Evolutionary conservation across 2,329 filamentous ascomycete genomes (phyloP), one percentile per base, ranked within the genome.

Genomic region (Catunica adiposa): DNA sequence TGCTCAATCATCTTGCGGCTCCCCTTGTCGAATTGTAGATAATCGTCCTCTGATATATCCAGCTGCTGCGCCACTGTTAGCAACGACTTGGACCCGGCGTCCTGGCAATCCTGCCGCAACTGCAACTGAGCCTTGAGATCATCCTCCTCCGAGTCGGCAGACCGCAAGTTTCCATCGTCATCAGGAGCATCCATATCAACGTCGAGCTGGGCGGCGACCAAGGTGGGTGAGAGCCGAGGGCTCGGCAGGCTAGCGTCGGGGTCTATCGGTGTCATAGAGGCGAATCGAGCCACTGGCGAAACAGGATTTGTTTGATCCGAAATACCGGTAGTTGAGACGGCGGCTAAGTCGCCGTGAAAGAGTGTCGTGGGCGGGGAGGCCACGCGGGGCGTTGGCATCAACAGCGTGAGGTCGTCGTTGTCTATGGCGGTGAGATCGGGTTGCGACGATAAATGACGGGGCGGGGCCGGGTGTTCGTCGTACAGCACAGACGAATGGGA

Each of bases 161-260:
- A 51, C 37, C 17, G 52, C 14, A 11, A 23, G 22, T 61, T 58
- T 46, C 51, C 52, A 61, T 58, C 50, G 63, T 63, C 58, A 64
- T 63, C 7, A 59, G 64, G 51, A 66, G 67, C 17, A 1, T 76
- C 74, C 46, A 66, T 64, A 22, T 72, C 72, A 6, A 74, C 65
- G 62, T 79, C 75, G 25, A 75, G 73, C 46, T 55, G 51, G n/a
- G 46, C 34, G 17, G 90, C 85, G 62, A 86, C 87, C 58, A 94
- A 79, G 4, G 90, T 94, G 3, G 92, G 92, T 25, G 92, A 98
- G 56, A 98, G 71, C 64, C 92, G 89, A 34, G 92, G 92, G 66
- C 92, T 98, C 54, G 92, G 92, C 59, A 98, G 74, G 68, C 88
- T 96, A 61, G 87, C 88, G 71, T 96, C 90, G 66, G 92, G 86